Evolutionary conservation across 352 stramenopile species (phyloP).

Genomic region (Phytophthora constricta): DNA sequence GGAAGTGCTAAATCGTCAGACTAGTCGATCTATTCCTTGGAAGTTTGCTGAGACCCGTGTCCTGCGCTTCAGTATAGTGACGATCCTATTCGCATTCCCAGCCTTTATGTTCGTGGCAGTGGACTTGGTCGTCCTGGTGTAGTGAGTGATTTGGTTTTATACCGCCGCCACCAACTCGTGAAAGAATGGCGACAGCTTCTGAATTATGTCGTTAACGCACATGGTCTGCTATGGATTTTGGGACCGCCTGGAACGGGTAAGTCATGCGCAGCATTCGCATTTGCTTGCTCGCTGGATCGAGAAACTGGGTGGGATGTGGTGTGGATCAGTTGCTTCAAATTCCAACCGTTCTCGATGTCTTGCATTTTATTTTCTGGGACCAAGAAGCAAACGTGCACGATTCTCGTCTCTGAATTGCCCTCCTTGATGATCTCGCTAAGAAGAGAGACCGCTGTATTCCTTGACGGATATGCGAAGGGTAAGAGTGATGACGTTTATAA

Average conservation of each 20-base stretch:
- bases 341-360: neutral
- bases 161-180: neutral
- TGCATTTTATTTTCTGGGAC: slow-evolving; percentile 10
- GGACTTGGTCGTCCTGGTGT: neutral
- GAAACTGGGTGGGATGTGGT: slow-evolving; percentile 2
- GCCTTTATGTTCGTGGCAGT: neutral
- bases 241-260: slow-evolving; percentile 8
- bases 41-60: neutral
- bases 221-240: neutral
- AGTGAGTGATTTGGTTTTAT: neutral
- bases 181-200: neutral
- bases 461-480: slow-evolving; percentile 9
- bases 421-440: slow-evolving; percentile 3
- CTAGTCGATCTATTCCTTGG: neutral
- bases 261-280: slow-evolving; percentile 21
- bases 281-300: slow-evolving; percentile 17
- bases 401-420: neutral
- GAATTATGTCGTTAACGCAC: neutral
- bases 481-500: neutral
- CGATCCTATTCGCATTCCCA: neutral
- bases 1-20: neutral
- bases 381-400: slow-evolving; percentile 6
- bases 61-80: neutral
- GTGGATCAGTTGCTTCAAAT: slow-evolving; percentile 15
- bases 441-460: slow-evolving; percentile 6